These are phyloP conservation scores for Elasticomyces elasticus DNA, from an alignment of 495 filamentous ascomycete genomes.

Conservation along the genomic window DNA sequence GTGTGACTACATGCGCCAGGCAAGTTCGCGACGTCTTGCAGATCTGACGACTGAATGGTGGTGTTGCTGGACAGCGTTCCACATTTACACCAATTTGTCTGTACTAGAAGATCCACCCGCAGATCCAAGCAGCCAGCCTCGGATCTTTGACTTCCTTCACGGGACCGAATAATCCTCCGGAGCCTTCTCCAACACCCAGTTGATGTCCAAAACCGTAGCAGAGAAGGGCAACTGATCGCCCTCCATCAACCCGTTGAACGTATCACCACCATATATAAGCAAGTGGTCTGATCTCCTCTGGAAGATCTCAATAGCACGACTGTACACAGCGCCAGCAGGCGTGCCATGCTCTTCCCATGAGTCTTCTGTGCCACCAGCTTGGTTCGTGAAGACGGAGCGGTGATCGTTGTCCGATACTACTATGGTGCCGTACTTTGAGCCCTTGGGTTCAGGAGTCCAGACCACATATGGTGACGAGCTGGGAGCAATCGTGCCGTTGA, in stretches of 20 bases:
- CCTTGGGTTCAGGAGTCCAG: conserved; percentile 20
- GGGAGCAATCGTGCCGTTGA: conserved; percentile 36
- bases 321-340: conserved; percentile 41
- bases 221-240: background rate
- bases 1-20: background rate
- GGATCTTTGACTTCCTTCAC: no score
- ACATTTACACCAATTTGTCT: no score
- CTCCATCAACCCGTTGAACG: background rate
- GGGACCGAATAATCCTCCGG: conserved; percentile 3
- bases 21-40: background rate
- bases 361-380: conserved; percentile 40
- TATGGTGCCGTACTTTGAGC: conserved; percentile 27
- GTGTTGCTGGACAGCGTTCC: no score
- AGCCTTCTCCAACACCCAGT: background rate
- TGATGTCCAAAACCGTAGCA: background rate
- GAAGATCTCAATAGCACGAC: conserved; percentile 23
- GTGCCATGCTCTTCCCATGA: conserved; percentile 46
- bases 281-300: background rate
- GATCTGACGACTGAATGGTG: no score
- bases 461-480: conserved; percentile 34
- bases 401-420: conserved; percentile 44
- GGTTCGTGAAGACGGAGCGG: conserved; percentile 48
- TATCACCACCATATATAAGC: background rate
- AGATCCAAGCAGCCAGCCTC: no score
- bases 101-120: no score